Evolutionary conservation across 2,329 filamentous ascomycete species (phyloP).

Genomic region (Cephalotrichum gorgonifer): DNA sequence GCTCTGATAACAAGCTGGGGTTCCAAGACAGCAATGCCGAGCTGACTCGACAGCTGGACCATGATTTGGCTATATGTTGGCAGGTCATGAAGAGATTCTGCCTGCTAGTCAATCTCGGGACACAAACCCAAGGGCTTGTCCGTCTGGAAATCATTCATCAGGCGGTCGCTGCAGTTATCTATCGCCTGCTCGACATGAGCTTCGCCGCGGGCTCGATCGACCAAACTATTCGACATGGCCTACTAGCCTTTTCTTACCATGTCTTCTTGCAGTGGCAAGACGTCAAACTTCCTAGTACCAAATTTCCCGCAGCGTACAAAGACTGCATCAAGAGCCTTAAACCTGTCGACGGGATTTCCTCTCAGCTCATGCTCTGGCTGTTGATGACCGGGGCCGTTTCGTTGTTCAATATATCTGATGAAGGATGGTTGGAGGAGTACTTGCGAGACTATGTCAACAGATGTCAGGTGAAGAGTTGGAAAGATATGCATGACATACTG

Average conservation of each 20-base stretch:
- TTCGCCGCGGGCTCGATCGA: conserved; percentile 16
- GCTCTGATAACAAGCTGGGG: background rate
- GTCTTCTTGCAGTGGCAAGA: conserved; percentile 28
- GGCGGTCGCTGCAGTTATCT: conserved; percentile 27
- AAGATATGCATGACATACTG: background rate
- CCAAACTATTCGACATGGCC: conserved; percentile 25
- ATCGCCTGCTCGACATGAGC: conserved; percentile 24
- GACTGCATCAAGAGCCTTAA: background rate
- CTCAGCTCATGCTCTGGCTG: background rate
- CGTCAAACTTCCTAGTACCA: conserved; percentile 6
- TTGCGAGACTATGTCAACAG: background rate
- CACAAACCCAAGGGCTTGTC: conserved; percentile 10
- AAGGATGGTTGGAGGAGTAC: background rate
- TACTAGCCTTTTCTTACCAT: conserved; percentile 24
- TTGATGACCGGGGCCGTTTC: background rate
- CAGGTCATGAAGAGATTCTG: conserved; percentile 14
- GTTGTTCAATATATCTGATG: background rate
- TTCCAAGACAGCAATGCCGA: background rate
- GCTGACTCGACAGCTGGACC: conserved; percentile 6
- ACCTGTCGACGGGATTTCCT: background rate
- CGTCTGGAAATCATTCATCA: conserved; percentile 10
- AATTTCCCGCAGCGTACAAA: background rate
- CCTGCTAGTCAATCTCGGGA: conserved; percentile 14
- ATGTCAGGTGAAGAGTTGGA: background rate
- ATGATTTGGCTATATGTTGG: conserved; percentile 12